Evolutionary conservation across 495 filamentous ascomycete genomes (phyloP).

Genomic region (Penicillium paxilli): DNA sequence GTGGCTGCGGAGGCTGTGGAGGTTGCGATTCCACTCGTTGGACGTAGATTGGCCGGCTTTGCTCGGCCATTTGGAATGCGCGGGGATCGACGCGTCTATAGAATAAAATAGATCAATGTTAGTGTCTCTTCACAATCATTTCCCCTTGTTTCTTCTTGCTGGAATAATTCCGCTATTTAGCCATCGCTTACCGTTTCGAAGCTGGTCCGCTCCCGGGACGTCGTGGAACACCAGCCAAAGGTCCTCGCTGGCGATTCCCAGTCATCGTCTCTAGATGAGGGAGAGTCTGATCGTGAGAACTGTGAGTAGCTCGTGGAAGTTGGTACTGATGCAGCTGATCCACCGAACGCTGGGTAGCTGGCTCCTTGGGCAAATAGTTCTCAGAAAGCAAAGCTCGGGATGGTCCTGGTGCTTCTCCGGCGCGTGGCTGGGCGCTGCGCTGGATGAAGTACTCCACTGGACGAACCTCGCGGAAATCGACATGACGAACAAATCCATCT

Average conservation of each 20-base stretch:
- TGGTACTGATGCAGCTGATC: conserved; percentile 6
- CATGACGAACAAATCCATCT: conserved; percentile 38
- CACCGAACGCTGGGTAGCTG: conserved; percentile 9
- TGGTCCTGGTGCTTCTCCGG: not conserved
- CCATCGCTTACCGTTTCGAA: conserved; percentile 22
- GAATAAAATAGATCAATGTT: not conserved
- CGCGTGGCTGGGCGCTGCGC: conserved; percentile 10
- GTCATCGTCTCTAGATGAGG: conserved; percentile 3
- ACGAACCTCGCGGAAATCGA: conserved; percentile 31
- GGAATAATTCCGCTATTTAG: too few species aligned
- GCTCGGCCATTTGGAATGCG: conserved; percentile 20
- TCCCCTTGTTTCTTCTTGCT: too few species aligned
- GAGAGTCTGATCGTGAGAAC: conserved; percentile 12
- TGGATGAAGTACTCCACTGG: conserved; percentile 21
- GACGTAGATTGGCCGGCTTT: conserved; percentile 29
- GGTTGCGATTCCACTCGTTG: conserved; percentile 24
- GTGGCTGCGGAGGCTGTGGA: too few species aligned
- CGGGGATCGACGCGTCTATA: conserved; percentile 14
- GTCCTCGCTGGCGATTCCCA: conserved; percentile 8
- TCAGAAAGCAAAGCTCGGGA: conserved; percentile 11
- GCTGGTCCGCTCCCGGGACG: conserved; percentile 17
- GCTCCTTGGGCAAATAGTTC: conserved; percentile 13
- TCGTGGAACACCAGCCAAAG: conserved; percentile 9
- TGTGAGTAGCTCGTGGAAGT: conserved; percentile 11
- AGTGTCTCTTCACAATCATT: not conserved